Base-by-base conservation (phyloP, 768 basidiomycete genomes). In the Collybia sordida region DNA sequence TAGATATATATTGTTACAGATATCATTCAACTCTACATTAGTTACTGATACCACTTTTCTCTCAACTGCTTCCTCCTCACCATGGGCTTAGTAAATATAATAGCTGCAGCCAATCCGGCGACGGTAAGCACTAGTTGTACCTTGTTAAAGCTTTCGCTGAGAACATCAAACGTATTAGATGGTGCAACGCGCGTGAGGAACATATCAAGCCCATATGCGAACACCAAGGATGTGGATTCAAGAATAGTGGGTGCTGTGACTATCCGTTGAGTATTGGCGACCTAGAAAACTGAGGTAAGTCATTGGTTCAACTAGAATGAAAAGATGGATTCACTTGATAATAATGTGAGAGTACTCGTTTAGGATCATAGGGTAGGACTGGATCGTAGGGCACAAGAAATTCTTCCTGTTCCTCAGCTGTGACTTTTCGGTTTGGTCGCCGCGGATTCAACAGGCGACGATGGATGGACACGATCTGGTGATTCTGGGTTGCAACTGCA, bases 111-210 rank as follows among this genome's bases (percentile, higher is more conserved):
- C 51, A 98, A 65, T 0, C 80, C 92, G 0, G 71, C 66, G 27
- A 96, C 82, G 1, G 93, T 98, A 23, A 93, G 67, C 54, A 95
- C 82, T 19, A 98, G 75, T 66, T 98, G 96, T 1, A 72, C 76
- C 73, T 98, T 97, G 73, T 98, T 98, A 68, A 98, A 98, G 60
- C 75, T 85, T 65, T 94, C 89, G 59, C 81, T 91, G 6, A 98
- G 79, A 21, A 97, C 85, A 62, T 98, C 96, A 59, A 98, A 98
- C 17, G 93, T 92, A 35, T 82, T 84, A 9, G 92, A 94, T 1
- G 95, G 93, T 34, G 90, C 80, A 3, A 91, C 78, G 14, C 93
- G 81, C 9, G 91, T 91, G 22, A 85, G 72, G 78, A 98, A 98
- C 55, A 98, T 74, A 68, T 98, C 96, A 6, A 94, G 75, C 4